Evolutionary conservation across 441 rosid genomes (phyloP).

Genomic region (Populus tomentosa): DNA sequence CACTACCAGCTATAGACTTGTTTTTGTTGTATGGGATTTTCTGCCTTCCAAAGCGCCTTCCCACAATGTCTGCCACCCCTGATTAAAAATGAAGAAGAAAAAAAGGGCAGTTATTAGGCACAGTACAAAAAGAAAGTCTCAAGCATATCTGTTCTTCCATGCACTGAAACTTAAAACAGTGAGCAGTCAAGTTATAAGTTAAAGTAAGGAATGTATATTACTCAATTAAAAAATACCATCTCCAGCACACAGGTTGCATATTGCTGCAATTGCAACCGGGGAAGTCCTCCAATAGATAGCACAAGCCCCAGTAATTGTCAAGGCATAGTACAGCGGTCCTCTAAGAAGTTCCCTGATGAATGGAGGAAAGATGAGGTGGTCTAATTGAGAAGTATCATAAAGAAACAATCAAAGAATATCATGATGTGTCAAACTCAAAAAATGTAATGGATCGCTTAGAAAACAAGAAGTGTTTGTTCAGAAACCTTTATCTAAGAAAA

Average conservation of each 20-base stretch:
- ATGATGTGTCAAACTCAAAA: not conserved
- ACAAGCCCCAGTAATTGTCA: conserved; percentile 53
- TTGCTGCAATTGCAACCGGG: conserved; percentile 61
- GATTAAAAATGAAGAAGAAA: conserved; percentile 6
- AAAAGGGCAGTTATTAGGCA: not conserved
- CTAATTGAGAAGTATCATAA: conserved; percentile 11
- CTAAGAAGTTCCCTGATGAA: conserved; percentile 72
- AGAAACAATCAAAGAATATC: not conserved
- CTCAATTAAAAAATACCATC: conserved; percentile 50
- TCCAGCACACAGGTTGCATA: conserved; percentile 89
- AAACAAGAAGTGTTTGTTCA: not conserved
- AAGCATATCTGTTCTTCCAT: not conserved
- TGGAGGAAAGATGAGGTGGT: conserved; percentile 6
- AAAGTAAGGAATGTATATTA: not conserved
- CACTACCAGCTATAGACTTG: conserved; percentile 74
- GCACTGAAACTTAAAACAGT: not conserved
- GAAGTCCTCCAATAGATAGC: conserved; percentile 70
- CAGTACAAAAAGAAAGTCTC: not conserved
- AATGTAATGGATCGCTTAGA: not conserved
- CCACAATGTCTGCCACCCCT: conserved; percentile 85
- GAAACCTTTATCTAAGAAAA: not conserved
- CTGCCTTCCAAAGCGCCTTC: conserved; percentile 53
- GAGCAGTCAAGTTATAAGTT: not conserved
- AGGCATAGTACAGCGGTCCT: conserved; percentile 75
- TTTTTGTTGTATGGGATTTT: conserved; percentile 70